Evolutionary conservation across 129 eudicot genomes (phyloP), one percentile per base, ranked within the genome.

Genomic region (Helichrysum umbraculigerum): DNA sequence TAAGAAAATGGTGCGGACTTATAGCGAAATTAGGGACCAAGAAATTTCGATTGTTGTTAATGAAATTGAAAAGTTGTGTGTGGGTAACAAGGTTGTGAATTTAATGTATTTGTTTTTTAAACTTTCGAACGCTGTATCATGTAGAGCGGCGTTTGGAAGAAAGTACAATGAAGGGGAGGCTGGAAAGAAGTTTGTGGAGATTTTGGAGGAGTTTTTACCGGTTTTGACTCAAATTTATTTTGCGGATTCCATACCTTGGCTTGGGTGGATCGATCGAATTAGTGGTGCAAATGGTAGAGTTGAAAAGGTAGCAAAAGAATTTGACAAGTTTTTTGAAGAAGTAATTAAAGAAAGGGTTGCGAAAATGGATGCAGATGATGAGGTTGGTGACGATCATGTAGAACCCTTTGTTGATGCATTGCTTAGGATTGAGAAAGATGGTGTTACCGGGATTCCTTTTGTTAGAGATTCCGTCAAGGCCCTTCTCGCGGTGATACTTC

Each of bases 61-160:
- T 25, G 86, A 85, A 61, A 78, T 92, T 1, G 58, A 28, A 21
- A 39, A 68, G 16, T 17, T 16, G 1, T 29, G 25, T 2, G 50
- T 3, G 4, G 7, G 4, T 4, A 0, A 9, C 5, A 17, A 34
- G 19, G 37, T 17, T 33, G 50, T 44, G 4, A 79, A 90, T 70
- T 74, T 90, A 80, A 81, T 79, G 33, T 90, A 88, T 5, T 5
- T 85, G 71, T 68, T 88, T 1, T 39, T 39, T 57, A 21, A 74
- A 16, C 65, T 83, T 5, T 80, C 90, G 6, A 85, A 86, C 17
- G 79, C 79, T 59, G 78, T 90, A 3, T 79, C 82, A 25, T 86
- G 88, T 52, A 85, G 79, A 77, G 77, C 75, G 20, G 89, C 95
- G 0, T 83, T 93, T 17, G 96, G 98, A 28, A 74, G 72, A 83